Evolutionary conservation across 192 early-diverging fungal species (phyloP), one percentile per base, ranked within the genome.

Genomic region (Spizellomyces punctatus): DNA sequence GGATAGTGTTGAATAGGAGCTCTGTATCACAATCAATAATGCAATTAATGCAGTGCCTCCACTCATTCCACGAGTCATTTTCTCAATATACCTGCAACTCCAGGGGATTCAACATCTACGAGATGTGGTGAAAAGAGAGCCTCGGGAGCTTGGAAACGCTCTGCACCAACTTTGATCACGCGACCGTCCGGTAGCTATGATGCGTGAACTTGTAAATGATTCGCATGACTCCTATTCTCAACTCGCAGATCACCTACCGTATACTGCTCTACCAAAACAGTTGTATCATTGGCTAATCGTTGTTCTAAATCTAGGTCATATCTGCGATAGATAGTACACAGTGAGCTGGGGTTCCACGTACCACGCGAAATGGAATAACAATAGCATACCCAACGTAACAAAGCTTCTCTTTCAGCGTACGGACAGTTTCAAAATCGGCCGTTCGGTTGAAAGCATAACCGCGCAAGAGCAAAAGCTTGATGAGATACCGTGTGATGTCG

Each of bases 111-210:
- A 54, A 95, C 90, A 77, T 98, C 96, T 57, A 99, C 90, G 59
- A 99, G 89, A 76, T 95, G 91, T 48, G 98, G 98, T 69, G 98
- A 95, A 93, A 99, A 98, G 79, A 99, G 83, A 65, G 94, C 95
- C 77, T 99, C 98, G 46, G 98, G 96, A 8, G 96, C 98, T 76
- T 98, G 94, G 82, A 97, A 99, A 63, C 98, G 81, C 81, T 99
- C 98, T 14, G 95, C 96, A 9, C 98, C 96, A 22, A 99, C 91
- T 78, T 97, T 99, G 80, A 99, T 99, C 41, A 98, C 88, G 48
- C 95, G 93, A 19, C 98, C 98, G 77, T 99, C 98, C 50, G 98
- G 98, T 45, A 99, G 89, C 90, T 92, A 47, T n/a, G 41, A 58
- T 27, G 0, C 17, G 58, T n/a, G 54, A 61, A 68, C 57, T 27